phyloP scores from a whole-genome alignment of 371 early-diverging fungal genomes.

The Lichtheimia corymbifera region DNA sequence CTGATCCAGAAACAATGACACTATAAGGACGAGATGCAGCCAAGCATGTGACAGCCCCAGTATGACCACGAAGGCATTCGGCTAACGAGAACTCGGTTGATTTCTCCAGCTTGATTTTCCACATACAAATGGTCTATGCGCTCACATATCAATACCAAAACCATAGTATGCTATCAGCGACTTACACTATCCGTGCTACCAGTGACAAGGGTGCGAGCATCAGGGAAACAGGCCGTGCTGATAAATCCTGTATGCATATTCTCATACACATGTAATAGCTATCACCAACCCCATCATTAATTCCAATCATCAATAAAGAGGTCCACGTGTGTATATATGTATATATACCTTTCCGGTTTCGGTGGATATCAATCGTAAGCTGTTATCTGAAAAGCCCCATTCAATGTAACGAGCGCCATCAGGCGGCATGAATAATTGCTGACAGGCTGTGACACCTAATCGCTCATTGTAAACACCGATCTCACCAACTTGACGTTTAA shows the following conservation, averaged over 20 bases:
- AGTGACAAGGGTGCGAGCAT: constrained; percentile 69
- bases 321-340: not conserved
- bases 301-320: not conserved
- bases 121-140: constrained; percentile 64
- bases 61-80: constrained; percentile 72
- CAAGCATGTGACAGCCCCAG: constrained; percentile 55
- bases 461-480: constrained; percentile 50
- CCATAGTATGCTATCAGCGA: not conserved
- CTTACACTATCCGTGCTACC: constrained; percentile 71
- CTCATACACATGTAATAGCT: constrained; percentile 67
- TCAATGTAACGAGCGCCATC: constrained; percentile 67
- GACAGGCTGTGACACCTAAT: constrained; percentile 51
- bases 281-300: not conserved
- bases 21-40: constrained; percentile 69
- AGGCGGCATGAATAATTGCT: constrained; percentile 56
- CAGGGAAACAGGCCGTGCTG: constrained; percentile 66
- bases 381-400: constrained; percentile 75
- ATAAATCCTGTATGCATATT: constrained; percentile 72
- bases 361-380: constrained; percentile 60
- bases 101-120: constrained; percentile 55
- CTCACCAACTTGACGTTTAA: constrained; percentile 56
- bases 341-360: constrained; percentile 60
- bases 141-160: not conserved
- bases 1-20: constrained; percentile 68
- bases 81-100: constrained; percentile 48